Percentiles rank a stretch among this genome's conserved stretches.
Conservation (phyloP, 2,329 filamentous ascomycete genomes). For the Teratosphaeriaceae sp. region DNA sequence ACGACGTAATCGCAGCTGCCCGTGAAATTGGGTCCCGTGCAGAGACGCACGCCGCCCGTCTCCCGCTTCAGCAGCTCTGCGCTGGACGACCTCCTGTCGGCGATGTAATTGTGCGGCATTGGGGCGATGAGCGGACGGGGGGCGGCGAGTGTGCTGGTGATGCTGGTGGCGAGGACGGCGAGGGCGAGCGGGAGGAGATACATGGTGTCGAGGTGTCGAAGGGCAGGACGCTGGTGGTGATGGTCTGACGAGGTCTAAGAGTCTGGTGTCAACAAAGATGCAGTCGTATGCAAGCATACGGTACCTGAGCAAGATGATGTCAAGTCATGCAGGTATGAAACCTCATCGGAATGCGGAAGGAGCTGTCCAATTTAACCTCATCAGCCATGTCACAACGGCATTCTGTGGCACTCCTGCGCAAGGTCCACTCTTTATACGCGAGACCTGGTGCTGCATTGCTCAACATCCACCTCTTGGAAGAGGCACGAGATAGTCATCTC, state of each 20-base stretch:
- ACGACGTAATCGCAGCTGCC: slow-evolving; percentile 8
- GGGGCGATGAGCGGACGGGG: background rate
- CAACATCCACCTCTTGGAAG: no score
- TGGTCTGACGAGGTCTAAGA: background rate
- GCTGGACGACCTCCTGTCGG: background rate
- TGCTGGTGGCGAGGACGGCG: background rate
- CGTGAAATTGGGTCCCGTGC: slow-evolving; percentile 1
- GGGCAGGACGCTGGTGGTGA: no score
- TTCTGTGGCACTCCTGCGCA: background rate
- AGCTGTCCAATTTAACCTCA: background rate
- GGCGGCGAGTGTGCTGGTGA: background rate
- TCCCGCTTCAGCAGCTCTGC: background rate
- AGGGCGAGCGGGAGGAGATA: background rate
- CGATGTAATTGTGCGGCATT: slow-evolving; percentile 1
- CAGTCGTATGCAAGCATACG: background rate
- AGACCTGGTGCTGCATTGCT: no score
- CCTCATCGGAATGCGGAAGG: background rate
- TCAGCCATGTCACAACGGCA: no score
- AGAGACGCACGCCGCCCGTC: background rate
- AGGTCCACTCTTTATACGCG: no score
- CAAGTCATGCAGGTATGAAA: background rate
- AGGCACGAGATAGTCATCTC: no score
- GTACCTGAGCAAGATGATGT: slow-evolving; percentile 1
- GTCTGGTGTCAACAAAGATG: background rate
- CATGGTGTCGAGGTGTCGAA: background rate